phyloP scores from a whole-genome alignment of 2,329 filamentous ascomycete species.

The Cylindrodendrum hubeiense region DNA sequence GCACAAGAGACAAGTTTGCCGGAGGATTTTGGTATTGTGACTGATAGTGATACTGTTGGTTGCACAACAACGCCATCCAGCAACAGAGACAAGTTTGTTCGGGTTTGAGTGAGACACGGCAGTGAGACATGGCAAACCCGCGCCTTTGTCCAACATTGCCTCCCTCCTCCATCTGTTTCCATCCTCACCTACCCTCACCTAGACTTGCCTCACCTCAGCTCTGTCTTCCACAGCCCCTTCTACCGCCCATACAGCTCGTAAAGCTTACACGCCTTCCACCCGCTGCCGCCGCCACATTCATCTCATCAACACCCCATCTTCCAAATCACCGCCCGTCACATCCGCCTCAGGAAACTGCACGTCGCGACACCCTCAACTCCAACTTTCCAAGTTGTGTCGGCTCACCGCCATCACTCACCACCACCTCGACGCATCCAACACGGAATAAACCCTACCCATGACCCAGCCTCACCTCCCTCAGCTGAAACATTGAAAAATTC shows the following conservation, averaged over 20 bases:
- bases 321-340: background rate
- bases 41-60: background rate
- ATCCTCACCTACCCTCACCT: slow-evolving; percentile 1
- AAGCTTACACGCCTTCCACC: background rate
- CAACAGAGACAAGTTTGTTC: background rate
- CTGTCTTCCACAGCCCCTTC: background rate
- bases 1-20: background rate
- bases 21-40: background rate
- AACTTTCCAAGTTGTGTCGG: background rate
- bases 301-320: background rate
- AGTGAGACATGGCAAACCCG: background rate
- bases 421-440: slow-evolving; percentile 3
- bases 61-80: background rate
- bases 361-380: background rate
- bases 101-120: background rate
- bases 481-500: slow-evolving; percentile 8
- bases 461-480: slow-evolving; percentile 26
- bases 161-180: background rate
- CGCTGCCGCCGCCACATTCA: background rate
- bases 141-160: background rate
- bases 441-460: slow-evolving; percentile 17
- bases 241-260: background rate
- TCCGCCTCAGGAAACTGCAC: background rate
- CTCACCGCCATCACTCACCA: background rate
- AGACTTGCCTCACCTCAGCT: background rate